These are phyloP conservation scores for Byssothecium circinans DNA, from an alignment of 2,329 filamentous ascomycete species.

Conservation along the genomic window DNA sequence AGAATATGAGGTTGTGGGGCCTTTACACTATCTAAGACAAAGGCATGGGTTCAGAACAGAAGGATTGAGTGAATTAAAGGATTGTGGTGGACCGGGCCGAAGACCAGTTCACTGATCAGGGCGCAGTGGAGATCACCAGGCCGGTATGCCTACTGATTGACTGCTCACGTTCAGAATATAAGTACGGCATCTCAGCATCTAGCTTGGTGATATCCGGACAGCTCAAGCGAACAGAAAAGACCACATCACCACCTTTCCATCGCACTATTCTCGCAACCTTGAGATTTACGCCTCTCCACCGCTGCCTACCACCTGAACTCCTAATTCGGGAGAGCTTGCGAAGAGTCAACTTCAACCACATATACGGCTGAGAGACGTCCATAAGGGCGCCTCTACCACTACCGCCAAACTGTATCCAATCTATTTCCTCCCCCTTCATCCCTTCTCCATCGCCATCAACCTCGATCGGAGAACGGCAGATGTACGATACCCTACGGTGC, in stretches of 20 bases:
- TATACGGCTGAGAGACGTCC: conserved; percentile 13
- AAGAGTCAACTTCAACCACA: not conserved
- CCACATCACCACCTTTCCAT: not conserved
- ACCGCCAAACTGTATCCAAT: conserved; percentile 32
- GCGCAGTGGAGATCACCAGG: conserved; percentile 11
- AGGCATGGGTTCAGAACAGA: conserved; percentile 23
- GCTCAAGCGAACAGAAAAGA: not conserved
- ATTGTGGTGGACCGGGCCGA: conserved; percentile 15
- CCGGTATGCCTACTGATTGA: conserved; percentile 11
- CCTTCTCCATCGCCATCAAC: conserved; percentile 33
- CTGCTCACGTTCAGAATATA: conserved; percentile 15
- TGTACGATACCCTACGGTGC: conserved; percentile 21
- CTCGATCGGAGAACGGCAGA: conserved; percentile 17
- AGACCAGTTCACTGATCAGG: conserved; percentile 11
- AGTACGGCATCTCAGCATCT: conserved; percentile 8
- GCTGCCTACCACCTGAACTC: not conserved
- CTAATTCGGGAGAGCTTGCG: conserved; percentile 11
- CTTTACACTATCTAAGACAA: conserved; percentile 11
- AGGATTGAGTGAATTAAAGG: conserved; percentile 4
- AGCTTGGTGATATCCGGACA: not conserved
- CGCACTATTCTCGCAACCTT: not conserved
- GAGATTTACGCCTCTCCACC: not conserved
- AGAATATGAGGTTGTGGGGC: conserved; percentile 11
- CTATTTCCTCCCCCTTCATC: conserved; percentile 34
- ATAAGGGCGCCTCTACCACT: conserved; percentile 7